Evolutionary conservation across 2,329 filamentous ascomycete genomes (phyloP).

Genomic region (Fonsecaea erecta): DNA sequence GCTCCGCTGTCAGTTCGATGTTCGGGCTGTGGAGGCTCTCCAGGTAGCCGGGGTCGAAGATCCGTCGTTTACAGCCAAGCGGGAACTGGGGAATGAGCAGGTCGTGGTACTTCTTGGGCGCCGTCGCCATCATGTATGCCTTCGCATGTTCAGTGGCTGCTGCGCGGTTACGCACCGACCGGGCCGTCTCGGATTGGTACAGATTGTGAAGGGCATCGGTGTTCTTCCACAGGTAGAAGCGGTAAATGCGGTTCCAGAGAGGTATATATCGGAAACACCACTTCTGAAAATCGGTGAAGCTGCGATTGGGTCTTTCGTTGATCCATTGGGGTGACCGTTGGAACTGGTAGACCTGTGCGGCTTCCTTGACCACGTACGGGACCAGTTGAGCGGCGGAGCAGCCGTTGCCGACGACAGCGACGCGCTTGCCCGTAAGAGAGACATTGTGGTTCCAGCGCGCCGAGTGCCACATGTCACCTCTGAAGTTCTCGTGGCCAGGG

Average conservation of each 20-base stretch:
- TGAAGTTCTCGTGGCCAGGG: constrained; percentile 58
- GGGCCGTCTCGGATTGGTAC: constrained; percentile 40
- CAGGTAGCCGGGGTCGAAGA: constrained; percentile 63
- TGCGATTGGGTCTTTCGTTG: constrained; percentile 42
- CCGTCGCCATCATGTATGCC: constrained; percentile 52
- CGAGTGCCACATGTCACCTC: constrained; percentile 61
- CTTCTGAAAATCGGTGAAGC: constrained; percentile 48
- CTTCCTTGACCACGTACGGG: constrained; percentile 54
- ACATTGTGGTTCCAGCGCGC: constrained; percentile 58
- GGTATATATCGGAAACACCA: constrained; percentile 54
- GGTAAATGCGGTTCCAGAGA: constrained; percentile 40
- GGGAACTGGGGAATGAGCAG: constrained; percentile 65
- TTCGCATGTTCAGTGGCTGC: constrained; percentile 9
- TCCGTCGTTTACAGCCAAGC: constrained; percentile 66
- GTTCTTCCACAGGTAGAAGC: constrained; percentile 52
- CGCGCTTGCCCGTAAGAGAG: constrained; percentile 59
- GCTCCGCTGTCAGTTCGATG: constrained; percentile 53
- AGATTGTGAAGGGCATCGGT: constrained; percentile 45
- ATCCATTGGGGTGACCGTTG: constrained; percentile 65
- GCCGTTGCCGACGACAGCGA: constrained; percentile 63
- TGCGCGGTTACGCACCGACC: not conserved
- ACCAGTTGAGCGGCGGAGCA: constrained; percentile 65
- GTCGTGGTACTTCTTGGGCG: constrained; percentile 64
- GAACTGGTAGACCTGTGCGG: constrained; percentile 61
- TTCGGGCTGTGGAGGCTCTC: constrained; percentile 58